A percentile compares a stretch with the other conserved stretches of the same genome.
Conservation (phyloP, 345 rosid genomes). For the Angophora floribunda region DNA sequence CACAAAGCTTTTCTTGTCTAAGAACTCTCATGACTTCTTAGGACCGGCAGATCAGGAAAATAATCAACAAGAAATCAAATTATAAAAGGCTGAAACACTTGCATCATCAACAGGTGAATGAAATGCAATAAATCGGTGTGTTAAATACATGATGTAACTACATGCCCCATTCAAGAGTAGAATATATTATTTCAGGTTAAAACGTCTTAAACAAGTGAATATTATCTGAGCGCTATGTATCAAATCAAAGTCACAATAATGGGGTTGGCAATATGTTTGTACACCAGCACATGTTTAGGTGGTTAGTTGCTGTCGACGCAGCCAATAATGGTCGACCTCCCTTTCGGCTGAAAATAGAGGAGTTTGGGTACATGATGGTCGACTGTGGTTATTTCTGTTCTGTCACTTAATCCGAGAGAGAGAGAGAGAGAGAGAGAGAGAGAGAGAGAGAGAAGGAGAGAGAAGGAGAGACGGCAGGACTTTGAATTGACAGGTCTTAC, state of each 20-base stretch:
- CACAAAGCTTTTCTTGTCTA: not conserved
- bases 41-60: not conserved
- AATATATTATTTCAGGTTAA: not conserved
- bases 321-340: not conserved
- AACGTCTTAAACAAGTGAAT: not conserved
- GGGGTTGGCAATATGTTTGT: not conserved
- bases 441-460: not conserved
- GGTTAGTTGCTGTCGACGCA: not conserved
- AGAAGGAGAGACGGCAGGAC: not conserved
- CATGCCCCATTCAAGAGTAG: not conserved
- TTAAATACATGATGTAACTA: not conserved
- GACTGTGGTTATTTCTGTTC: not conserved
- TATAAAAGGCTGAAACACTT: not conserved
- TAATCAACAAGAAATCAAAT: not conserved
- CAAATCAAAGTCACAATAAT: not conserved
- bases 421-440: not conserved
- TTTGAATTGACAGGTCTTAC: not conserved
- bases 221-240: not conserved
- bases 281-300: not conserved
- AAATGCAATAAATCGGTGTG: not conserved
- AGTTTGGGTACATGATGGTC: not conserved
- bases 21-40: not conserved
- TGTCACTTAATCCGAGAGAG: not conserved
- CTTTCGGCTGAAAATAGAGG: not conserved
- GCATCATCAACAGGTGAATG: not conserved